phyloP scores from a whole-genome alignment of 768 basidiomycete species.

The Floccularia luteovirens region DNA sequence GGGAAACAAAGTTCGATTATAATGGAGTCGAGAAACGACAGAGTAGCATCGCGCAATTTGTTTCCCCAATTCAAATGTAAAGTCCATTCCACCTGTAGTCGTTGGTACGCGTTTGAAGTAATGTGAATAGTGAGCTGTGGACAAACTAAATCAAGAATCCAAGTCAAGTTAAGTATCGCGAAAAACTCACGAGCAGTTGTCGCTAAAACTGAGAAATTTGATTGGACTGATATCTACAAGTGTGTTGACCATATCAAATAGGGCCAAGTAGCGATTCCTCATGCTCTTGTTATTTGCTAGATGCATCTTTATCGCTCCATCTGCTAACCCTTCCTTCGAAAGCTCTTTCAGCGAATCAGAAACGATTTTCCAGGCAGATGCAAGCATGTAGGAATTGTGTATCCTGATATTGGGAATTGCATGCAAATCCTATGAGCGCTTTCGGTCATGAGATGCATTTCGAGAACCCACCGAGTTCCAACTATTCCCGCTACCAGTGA shows the following conservation, averaged over 20 bases:
- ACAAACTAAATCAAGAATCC: slow-evolving; percentile 1
- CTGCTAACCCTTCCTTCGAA: slow-evolving; percentile 44
- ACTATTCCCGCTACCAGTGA: slow-evolving; percentile 50
- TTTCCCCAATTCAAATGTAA: slow-evolving; percentile 57
- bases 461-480: slow-evolving; percentile 43
- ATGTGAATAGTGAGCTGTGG: slow-evolving; percentile 58
- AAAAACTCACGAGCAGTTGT: slow-evolving; percentile 55
- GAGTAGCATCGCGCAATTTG: slow-evolving; percentile 52
- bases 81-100: slow-evolving; percentile 40
- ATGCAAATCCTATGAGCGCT: no score
- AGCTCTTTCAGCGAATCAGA: slow-evolving; percentile 48
- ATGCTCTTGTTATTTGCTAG: slow-evolving; percentile 44
- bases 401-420: slow-evolving; percentile 36
- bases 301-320: slow-evolving; percentile 41
- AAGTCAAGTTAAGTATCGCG: background rate
- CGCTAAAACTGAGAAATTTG: slow-evolving; percentile 60
- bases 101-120: slow-evolving; percentile 48
- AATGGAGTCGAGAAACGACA: slow-evolving; percentile 79
- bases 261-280: slow-evolving; percentile 50
- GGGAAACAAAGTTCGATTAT: slow-evolving; percentile 81
- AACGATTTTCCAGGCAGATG: slow-evolving; percentile 80
- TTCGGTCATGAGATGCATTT: no score
- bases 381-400: slow-evolving; percentile 77
- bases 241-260: slow-evolving; percentile 55
- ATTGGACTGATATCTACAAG: slow-evolving; percentile 57